Base-by-base conservation (phyloP, 768 basidiomycete genomes). In the Leccinellum rugosiceps region DNA sequence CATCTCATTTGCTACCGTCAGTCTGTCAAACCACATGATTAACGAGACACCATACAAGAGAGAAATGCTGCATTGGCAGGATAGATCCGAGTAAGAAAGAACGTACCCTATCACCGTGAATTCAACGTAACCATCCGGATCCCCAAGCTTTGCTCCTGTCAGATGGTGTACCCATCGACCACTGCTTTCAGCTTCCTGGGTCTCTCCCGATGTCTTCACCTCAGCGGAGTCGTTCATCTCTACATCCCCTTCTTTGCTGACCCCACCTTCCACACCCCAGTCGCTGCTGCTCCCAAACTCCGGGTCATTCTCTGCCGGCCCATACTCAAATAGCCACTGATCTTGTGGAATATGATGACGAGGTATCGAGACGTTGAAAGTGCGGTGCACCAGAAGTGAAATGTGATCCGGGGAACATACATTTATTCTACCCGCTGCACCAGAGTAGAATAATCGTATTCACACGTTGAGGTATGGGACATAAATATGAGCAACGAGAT, bases 351-450 rank as follows among this genome's bases (percentile, higher is more conserved):
- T 94, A 70, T 97, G 94, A 67, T 91, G 84, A 55, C 90, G 84
- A 3, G 95, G 94, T 72, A 98, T 94, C 19, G 95, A 95, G 17
- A 91, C 89, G 71, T 98, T 98, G 78, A 97, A 98, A 6, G 92
- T 97, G 25, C 86, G 84, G 64, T 94, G 91, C 3, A 94, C 79
- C 32, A 98, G 89, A 15, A 98, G 78, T 1, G 94, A 92, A 53
- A 97, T 78, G 65, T 98, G 95, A 67, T 95, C 94, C 1, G 94
- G 93, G 3, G 94, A 96, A 63, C 83, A 94, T 19, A 97, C 77
- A 65, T 84, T 95, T 52, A 97, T 81, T 65, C 84, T 89, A n/a
- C 92, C 94, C 57, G 80, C 94, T 95, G 61, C 31, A 63, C 21
- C 56, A 41, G 52, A 44, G 21, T 53, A 11, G 43, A 41, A 51